Base-by-base conservation (phyloP, 495 filamentous ascomycete species). In the Hyphodiscus hymeniophilus region DNA sequence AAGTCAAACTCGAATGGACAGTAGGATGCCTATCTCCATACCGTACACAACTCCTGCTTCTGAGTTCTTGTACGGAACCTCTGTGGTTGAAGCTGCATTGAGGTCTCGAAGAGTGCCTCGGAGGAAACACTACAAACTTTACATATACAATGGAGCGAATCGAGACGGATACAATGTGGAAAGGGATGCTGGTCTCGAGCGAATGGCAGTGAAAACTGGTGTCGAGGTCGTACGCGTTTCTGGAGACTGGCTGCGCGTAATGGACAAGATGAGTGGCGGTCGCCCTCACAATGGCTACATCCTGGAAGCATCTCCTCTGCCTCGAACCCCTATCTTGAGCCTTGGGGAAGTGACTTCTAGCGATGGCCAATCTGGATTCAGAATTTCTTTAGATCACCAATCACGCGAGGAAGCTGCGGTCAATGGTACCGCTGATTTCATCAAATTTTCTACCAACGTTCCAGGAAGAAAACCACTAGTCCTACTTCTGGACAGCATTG, bases 271-370 rank as follows among this genome's bases (percentile, higher is more conserved):
- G 82, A 81, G 80, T 52, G 70, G 66, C 13, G 79, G 80, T n/a
- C 74, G 92, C 45, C 87, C 90, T 26, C 92, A 98, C 61, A 98
- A 96, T 63, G 84, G 91, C 45, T 89, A 82, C 59, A 69, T 97
- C 32, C 75, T 98, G 21, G 92, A 98, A 65, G 81, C 82, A 18
- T 94, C 89, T 0, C 85, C 84, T 7, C 65, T 97, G 21, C 88
- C 87, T 0, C 77, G 80, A 52, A 67, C 79, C 0, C 90, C 91
- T 2, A 68, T 95, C 17, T 70, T 68, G 21, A 60, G 70, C 17
- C 66, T 96, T 15, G 71, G 68, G 23, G 45, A 60, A 2, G 64
- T 81, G 12, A 54, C 64, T 10, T 58, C 65, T 6, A 57, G 66
- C 3, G 51, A 58, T 7, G 55, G 59, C 36, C 58, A 61, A 34